phyloP scores from a whole-genome alignment of 768 basidiomycete genomes.

The Tricholoma matsutake region DNA sequence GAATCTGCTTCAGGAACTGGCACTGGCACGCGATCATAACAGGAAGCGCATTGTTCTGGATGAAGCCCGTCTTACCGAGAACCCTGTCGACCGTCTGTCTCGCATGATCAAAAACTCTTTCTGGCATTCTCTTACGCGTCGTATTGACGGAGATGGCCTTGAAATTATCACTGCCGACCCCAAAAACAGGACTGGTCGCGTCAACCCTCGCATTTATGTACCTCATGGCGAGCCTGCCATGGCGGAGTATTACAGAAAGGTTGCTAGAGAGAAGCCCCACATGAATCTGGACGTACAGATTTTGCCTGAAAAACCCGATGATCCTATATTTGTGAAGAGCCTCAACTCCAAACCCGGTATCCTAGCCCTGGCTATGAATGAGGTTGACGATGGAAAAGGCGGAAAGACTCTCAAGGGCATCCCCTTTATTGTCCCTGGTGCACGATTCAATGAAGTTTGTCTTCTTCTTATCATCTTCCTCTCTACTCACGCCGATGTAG shows the following conservation, averaged over 20 bases:
- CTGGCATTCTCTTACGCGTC: constrained; percentile 95
- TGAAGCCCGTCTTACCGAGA: constrained; percentile 95
- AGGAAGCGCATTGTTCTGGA: constrained; percentile 98
- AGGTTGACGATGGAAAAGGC: constrained; percentile 75
- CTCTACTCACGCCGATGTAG: constrained; percentile 34
- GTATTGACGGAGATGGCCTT: constrained; percentile 95
- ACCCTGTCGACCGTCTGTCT: constrained; percentile 93
- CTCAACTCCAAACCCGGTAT: constrained; percentile 94
- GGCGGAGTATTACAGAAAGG: constrained; percentile 92
- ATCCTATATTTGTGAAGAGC: constrained; percentile 86
- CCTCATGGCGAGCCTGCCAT: constrained; percentile 91
- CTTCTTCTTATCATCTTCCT: constrained; percentile 1
- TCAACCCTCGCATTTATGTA: constrained; percentile 92
- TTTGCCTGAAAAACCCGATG: constrained; percentile 82
- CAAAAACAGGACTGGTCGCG: constrained; percentile 90
- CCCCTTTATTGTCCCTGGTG: constrained; percentile 96
- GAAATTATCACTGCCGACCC: constrained; percentile 98
- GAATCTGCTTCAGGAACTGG: constrained; percentile 97
- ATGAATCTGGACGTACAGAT: constrained; percentile 92
- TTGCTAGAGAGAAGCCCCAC: constrained; percentile 89
- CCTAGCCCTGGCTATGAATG: constrained; percentile 92
- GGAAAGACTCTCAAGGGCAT: constrained; percentile 86
- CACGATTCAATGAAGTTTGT: constrained; percentile 87
- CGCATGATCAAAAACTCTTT: constrained; percentile 98
- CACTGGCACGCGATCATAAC: constrained; percentile 91